Percentiles rank a stretch among this genome's conserved stretches.
Evolutionary conservation across 306 rosid genomes (phyloP).

Genomic region (Malus orientalis): DNA sequence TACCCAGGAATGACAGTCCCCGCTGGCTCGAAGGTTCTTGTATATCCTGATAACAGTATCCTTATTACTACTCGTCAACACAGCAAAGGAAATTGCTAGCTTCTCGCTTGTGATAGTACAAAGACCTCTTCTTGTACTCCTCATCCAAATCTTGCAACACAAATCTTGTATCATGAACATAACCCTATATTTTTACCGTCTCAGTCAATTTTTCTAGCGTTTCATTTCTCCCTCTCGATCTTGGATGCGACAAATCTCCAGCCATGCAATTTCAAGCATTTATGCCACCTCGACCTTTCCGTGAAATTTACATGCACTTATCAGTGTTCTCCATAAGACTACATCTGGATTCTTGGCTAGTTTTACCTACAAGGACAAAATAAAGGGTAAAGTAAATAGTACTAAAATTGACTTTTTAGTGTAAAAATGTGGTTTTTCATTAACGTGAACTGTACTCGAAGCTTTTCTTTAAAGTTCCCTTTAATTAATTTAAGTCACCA

Average conservation of each 20-base stretch:
- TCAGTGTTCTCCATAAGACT: constrained; percentile 61
- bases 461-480: too few species aligned
- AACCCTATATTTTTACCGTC: constrained; percentile 41
- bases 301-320: constrained; percentile 47
- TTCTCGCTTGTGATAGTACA: constrained; percentile 63
- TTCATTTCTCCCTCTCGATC: constrained; percentile 29
- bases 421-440: too few species aligned
- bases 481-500: too few species aligned
- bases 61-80: constrained; percentile 46
- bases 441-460: too few species aligned
- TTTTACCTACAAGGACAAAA: neutral
- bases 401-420: too few species aligned
- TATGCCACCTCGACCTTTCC: constrained; percentile 61
- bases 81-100: constrained; percentile 55
- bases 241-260: constrained; percentile 60
- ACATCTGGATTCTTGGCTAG: constrained; percentile 50
- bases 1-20: constrained; percentile 57
- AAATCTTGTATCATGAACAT: constrained; percentile 53
- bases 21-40: constrained; percentile 70
- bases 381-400: too few species aligned
- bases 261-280: constrained; percentile 54
- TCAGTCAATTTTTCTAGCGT: constrained; percentile 34
- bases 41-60: constrained; percentile 39
- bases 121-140: constrained; percentile 39
- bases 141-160: constrained; percentile 54